These are phyloP conservation scores for Komagataella pseudopastoris DNA, from an alignment of 805 yeast species.

Conservation along the genomic window DNA sequence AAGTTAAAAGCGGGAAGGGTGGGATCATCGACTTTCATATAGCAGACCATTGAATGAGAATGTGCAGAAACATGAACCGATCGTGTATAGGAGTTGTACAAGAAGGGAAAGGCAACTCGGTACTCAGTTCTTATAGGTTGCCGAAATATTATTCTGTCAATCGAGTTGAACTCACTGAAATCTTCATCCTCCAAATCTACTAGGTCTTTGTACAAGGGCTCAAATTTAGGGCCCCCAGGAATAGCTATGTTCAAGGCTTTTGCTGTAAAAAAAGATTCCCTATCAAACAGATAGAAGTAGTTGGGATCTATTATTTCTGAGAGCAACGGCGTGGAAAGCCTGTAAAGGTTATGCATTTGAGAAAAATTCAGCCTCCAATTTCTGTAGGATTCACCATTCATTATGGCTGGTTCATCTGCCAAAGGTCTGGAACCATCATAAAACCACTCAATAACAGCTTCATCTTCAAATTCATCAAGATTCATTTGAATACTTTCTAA, in stretches of 20 bases:
- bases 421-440: conserved; percentile 62
- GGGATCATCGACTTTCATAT: conserved; percentile 30
- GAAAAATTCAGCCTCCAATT: conserved; percentile 53
- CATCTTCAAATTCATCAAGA: conserved; percentile 51
- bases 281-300: conserved; percentile 60
- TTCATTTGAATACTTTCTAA: conserved; percentile 59
- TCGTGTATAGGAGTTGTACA: conserved; percentile 69
- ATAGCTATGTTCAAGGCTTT: conserved; percentile 78
- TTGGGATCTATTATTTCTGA: conserved; percentile 46
- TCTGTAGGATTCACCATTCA: conserved; percentile 69
- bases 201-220: conserved; percentile 57
- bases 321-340: conserved; percentile 59
- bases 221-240: conserved; percentile 96
- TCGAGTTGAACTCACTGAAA: conserved; percentile 78
- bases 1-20: conserved; percentile 44
- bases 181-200: conserved; percentile 55
- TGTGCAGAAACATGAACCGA: conserved; percentile 51
- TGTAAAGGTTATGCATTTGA: conserved; percentile 51
- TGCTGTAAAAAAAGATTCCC: conserved; percentile 74
- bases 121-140: conserved; percentile 70
- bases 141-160: conserved; percentile 79
- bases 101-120: conserved; percentile 72
- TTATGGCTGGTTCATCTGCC: conserved; percentile 34
- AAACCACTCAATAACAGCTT: conserved; percentile 57
- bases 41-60: conserved; percentile 46